phyloP scores from a whole-genome alignment of 768 basidiomycete species.

The Ephemerocybe angulata region DNA sequence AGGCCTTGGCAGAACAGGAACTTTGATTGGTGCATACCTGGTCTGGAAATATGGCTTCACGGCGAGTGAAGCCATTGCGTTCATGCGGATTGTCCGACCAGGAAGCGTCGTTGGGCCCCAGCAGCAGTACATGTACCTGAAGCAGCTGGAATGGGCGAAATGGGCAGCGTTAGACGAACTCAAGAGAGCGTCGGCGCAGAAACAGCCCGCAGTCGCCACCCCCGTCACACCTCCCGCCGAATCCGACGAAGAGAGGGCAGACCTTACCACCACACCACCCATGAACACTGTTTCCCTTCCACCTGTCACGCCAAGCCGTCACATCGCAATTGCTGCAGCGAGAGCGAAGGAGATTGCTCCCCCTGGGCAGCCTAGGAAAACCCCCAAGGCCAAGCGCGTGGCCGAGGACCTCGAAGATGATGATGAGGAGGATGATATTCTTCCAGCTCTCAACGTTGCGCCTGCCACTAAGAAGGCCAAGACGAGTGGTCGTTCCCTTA shows the following conservation, averaged over 20 bases:
- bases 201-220: constrained; percentile 46
- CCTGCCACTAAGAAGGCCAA: constrained; percentile 38
- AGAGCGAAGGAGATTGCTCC: constrained; percentile 70
- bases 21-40: constrained; percentile 94
- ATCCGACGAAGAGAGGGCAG: constrained; percentile 56
- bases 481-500: constrained; percentile 42
- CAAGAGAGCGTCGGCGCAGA: constrained; percentile 44
- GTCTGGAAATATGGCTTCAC: constrained; percentile 99
- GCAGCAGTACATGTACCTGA: constrained; percentile 93
- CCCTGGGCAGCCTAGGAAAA: constrained; percentile 85
- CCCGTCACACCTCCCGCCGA: constrained; percentile 83
- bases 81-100: constrained; percentile 96
- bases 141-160: constrained; percentile 90
- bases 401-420: constrained; percentile 62
- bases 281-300: constrained; percentile 40
- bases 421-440: constrained; percentile 59
- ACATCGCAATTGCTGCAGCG: constrained; percentile 65
- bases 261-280: constrained; percentile 42
- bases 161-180: constrained; percentile 89
- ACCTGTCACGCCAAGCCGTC: constrained; percentile 79
- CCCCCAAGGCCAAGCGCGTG: constrained; percentile 70
- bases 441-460: constrained; percentile 58
- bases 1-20: constrained; percentile 93
- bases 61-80: constrained; percentile 92
- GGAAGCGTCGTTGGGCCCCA: constrained; percentile 91